Percentiles rank a stretch among this genome's conserved stretches.
phyloP scores from a whole-genome alignment of 1,284 basidiomycete genomes.

The Puccinia horiana region DNA sequence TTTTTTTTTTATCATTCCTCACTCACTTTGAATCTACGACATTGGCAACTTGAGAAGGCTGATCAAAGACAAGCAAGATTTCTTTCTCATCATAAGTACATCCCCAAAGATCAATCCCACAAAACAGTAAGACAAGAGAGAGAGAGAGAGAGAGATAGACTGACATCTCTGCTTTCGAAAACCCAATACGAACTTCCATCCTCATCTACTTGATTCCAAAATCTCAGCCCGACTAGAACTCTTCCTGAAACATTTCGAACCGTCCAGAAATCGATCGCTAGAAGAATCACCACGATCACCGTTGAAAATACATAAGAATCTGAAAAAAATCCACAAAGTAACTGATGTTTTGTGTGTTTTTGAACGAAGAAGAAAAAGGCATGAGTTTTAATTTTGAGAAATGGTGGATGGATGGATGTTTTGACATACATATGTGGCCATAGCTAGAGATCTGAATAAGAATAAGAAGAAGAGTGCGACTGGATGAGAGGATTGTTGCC shows the following conservation, averaged over 20 bases:
- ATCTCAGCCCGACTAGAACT: slow-evolving; percentile 83
- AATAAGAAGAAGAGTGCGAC: slow-evolving; percentile 78
- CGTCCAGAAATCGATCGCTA: slow-evolving; percentile 97
- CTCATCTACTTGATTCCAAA: slow-evolving; percentile 97
- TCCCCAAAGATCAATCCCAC: no score
- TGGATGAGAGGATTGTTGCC: slow-evolving; percentile 75
- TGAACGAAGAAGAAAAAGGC: neutral
- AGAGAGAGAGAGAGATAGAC: neutral
- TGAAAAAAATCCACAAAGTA: slow-evolving; percentile 24
- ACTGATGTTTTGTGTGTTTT: neutral
- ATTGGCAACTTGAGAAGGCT: slow-evolving; percentile 88
- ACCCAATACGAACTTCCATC: slow-evolving; percentile 95
- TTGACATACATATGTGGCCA: slow-evolving; percentile 73
- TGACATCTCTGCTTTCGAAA: slow-evolving; percentile 67
- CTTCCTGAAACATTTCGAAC: slow-evolving; percentile 89
- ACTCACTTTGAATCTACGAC: slow-evolving; percentile 75
- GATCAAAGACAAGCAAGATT: slow-evolving; percentile 2
- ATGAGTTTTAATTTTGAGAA: slow-evolving; percentile 62
- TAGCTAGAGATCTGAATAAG: slow-evolving; percentile 78
- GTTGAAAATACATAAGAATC: slow-evolving; percentile 61
- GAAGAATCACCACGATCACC: slow-evolving; percentile 81
- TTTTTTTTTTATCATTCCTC: neutral
- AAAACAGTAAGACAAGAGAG: neutral
- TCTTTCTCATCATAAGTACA: no score
- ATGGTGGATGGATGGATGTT: slow-evolving; percentile 65